Evolutionary conservation across 2,329 filamentous ascomycete genomes (phyloP).

Genomic region (Harringtonia lauricola): DNA sequence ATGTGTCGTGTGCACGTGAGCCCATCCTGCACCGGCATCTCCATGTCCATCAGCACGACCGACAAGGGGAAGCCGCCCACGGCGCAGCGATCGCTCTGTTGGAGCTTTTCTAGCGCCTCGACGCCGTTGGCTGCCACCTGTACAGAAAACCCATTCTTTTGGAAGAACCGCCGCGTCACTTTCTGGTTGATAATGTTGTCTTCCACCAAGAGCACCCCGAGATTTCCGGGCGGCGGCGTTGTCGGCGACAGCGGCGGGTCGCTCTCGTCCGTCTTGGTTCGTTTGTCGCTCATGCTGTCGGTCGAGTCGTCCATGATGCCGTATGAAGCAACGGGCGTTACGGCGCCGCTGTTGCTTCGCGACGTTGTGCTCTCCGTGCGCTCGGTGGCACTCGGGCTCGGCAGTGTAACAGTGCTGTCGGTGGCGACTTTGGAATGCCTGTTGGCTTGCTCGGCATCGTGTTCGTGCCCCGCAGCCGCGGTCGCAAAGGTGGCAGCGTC

Average conservation of each 20-base stretch:
- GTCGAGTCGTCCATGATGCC: background rate
- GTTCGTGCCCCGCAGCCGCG: background rate
- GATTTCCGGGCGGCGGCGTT: conserved; percentile 17
- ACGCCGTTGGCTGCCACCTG: conserved; percentile 45
- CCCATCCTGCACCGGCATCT: conserved; percentile 67
- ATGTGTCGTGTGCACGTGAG: conserved; percentile 55
- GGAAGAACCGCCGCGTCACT: conserved; percentile 39
- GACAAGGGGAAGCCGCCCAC: conserved; percentile 30
- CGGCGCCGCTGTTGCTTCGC: too few relatives aligned
- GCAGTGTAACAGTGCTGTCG: too few relatives aligned
- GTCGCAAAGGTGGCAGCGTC: background rate
- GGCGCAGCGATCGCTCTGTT: conserved; percentile 15
- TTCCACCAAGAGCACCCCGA: conserved; percentile 43
- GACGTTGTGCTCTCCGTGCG: background rate
- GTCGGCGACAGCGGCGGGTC: background rate
- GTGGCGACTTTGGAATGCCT: too few relatives aligned
- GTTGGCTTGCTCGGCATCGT: too few relatives aligned
- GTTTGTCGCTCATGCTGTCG: background rate
- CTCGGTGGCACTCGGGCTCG: too few relatives aligned
- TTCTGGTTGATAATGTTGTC: conserved; percentile 52
- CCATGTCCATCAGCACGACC: conserved; percentile 64
- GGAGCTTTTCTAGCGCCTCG: conserved; percentile 41
- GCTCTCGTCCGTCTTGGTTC: background rate
- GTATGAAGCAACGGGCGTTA: background rate
- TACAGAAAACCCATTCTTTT: conserved; percentile 36